Conservation (phyloP, 768 basidiomycete species). For the Ramaria sp. region DNA sequence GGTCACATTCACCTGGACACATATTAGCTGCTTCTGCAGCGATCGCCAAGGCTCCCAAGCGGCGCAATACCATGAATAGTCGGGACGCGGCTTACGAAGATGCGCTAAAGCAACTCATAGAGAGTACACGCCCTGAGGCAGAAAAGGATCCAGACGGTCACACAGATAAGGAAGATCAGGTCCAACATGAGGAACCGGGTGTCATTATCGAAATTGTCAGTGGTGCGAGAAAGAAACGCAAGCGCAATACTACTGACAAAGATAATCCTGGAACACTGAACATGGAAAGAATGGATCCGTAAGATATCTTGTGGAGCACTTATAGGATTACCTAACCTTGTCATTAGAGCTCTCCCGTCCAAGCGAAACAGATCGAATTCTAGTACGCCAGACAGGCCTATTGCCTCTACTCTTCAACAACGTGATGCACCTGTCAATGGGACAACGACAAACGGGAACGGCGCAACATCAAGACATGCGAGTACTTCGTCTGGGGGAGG, state of each 20-base stretch:
- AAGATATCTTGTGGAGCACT: slow-evolving; percentile 2
- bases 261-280: not conserved
- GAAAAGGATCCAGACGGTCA: slow-evolving; percentile 11
- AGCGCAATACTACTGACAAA: slow-evolving; percentile 30
- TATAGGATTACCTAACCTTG: not conserved
- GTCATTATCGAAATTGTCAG: slow-evolving; percentile 24
- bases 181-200: slow-evolving; percentile 31
- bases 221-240: slow-evolving; percentile 56
- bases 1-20: slow-evolving; percentile 60
- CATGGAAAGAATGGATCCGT: slow-evolving; percentile 24
- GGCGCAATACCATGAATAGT: slow-evolving; percentile 96
- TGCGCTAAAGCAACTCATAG: slow-evolving; percentile 42
- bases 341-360: not conserved
- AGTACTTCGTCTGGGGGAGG: slow-evolving; percentile 2
- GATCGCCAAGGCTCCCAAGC: slow-evolving; percentile 39
- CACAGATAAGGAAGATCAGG: slow-evolving; percentile 10
- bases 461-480: not conserved
- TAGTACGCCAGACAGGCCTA: slow-evolving; percentile 6
- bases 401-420: not conserved
- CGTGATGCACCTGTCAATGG: not conserved
- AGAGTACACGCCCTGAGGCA: slow-evolving; percentile 22
- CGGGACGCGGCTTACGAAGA: slow-evolving; percentile 91
- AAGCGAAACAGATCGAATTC: slow-evolving; percentile 10
- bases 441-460: not conserved
- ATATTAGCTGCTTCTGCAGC: slow-evolving; percentile 28